Evolutionary conservation across 2,329 filamentous ascomycete species (phyloP).

Genomic region (Lachnellula arida): DNA sequence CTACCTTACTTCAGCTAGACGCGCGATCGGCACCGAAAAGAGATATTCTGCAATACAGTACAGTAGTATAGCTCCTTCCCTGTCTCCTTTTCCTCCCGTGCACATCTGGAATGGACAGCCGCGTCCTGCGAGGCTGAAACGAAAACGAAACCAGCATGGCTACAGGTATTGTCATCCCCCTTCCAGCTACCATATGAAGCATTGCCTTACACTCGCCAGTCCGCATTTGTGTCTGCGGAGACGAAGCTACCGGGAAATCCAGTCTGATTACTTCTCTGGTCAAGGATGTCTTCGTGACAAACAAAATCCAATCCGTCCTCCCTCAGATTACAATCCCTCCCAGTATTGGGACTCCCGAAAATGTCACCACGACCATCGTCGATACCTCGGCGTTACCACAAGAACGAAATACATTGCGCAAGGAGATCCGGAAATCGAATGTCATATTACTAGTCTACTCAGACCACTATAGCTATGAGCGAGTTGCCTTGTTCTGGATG

Average conservation of each 20-base stretch:
- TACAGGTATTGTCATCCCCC: constrained; percentile 20
- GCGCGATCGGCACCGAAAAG: background rate
- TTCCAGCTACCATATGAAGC: background rate
- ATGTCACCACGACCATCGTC: constrained; percentile 95
- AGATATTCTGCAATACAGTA: background rate
- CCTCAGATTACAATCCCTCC: constrained; percentile 94
- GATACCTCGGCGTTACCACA: constrained; percentile 95
- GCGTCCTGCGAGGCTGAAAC: constrained; percentile 26
- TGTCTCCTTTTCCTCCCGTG: background rate
- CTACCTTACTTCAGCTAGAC: too few species aligned
- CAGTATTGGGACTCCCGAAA: constrained; percentile 87
- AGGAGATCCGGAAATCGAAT: constrained; percentile 94
- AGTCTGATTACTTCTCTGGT: constrained; percentile 92
- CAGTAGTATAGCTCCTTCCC: background rate
- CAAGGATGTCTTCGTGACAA: constrained; percentile 93
- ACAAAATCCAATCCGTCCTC: constrained; percentile 91
- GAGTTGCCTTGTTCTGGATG: constrained; percentile 97
- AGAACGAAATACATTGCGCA: constrained; percentile 82
- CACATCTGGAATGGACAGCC: constrained; percentile 14
- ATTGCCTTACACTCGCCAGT: constrained; percentile 44
- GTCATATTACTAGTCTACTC: constrained; percentile 96
- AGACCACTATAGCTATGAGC: constrained; percentile 98
- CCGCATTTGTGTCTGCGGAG: constrained; percentile 92
- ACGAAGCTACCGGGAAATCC: constrained; percentile 92
- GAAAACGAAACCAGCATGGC: constrained; percentile 21